Evolutionary conservation across 164 flowering plant species (phyloP), one percentile per base, ranked within the genome.

Genomic region (Chloranthus sessilifolius): DNA sequence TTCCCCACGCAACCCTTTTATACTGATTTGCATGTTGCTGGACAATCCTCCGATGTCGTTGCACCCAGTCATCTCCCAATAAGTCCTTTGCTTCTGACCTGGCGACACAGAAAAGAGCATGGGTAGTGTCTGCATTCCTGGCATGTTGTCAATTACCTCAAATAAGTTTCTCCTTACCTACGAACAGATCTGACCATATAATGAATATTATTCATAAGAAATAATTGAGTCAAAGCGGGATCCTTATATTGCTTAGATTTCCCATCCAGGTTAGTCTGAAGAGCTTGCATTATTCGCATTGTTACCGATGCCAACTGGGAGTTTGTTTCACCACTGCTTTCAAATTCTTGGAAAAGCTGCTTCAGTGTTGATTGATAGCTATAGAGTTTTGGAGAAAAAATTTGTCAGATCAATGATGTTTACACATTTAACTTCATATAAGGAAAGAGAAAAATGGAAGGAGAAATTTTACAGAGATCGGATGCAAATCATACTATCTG

Each of bases 11-110:
- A 61, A 73, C 71, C 67, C 97, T 79, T 62, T 88, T 92, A 50
- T 92, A 92, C 56, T 84, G 96, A 68, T 92, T 92, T 47, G 99
- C 99, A 71, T 92, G 91, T 74, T 92, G 99, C 64, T 92, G 96
- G 31, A 92, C 99, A 63, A 79, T 67, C 59, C 99, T 74, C 29
- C 99, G 58, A 44, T 92, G 99, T 61, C 80, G 86, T 73, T 92
- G 99, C 51, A 92, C 98, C 98, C 98, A 92, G 40, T 92, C 98
- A 74, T 88, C 98, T 27, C 98, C 96, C 62, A 92, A 73, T 61
- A 86, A 60, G 68, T 88, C 94, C 73, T 88, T 92, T 23, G 98
- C 99, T 70, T 92, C 99, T 41, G 97, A 92, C 73, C 99, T 92
- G 68, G 37, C 50, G 41, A 53, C 11, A 22, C 3, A 42, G 46